Evolutionary conservation across 2,329 filamentous ascomycete species (phyloP).

Genomic region (Phaeosphaeria sp.): DNA sequence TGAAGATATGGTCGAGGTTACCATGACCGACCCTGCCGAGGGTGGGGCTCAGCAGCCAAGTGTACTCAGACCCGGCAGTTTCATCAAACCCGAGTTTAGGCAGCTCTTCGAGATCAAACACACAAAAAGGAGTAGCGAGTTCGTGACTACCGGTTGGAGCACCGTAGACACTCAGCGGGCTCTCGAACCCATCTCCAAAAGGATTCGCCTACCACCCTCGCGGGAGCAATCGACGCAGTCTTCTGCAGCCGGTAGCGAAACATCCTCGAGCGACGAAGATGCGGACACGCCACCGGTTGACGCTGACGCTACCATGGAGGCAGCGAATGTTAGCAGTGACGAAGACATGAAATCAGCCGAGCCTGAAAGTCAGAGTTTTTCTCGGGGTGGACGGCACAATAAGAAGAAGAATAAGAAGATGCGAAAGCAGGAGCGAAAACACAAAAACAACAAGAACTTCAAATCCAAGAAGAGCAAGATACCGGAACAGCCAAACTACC

Average conservation of each 20-base stretch:
- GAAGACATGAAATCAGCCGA: slow-evolving; percentile 45
- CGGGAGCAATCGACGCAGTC: slow-evolving; percentile 46
- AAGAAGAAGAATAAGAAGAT: slow-evolving; percentile 44
- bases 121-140: slow-evolving; percentile 60
- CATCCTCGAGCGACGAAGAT: slow-evolving; percentile 46
- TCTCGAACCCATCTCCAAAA: slow-evolving; percentile 62
- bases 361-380: slow-evolving; percentile 18
- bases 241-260: slow-evolving; percentile 29
- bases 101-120: slow-evolving; percentile 77
- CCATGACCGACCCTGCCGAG: slow-evolving; percentile 72
- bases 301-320: slow-evolving; percentile 35
- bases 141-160: slow-evolving; percentile 74
- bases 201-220: slow-evolving; percentile 46
- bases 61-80: slow-evolving; percentile 61
- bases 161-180: slow-evolving; percentile 64
- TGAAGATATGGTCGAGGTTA: slow-evolving; percentile 90
- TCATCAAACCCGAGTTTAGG: slow-evolving; percentile 68
- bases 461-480: slow-evolving; percentile 42
- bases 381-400: slow-evolving; percentile 36
- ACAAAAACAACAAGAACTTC: slow-evolving; percentile 42
- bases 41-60: slow-evolving; percentile 32
- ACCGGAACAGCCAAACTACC: slow-evolving; percentile 35
- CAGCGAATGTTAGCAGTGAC: slow-evolving; percentile 43
- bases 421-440: slow-evolving; percentile 35
- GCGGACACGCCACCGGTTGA: slow-evolving; percentile 33